Evolutionary conservation across 768 basidiomycete genomes (phyloP).

Genomic region (Hygrocybe punicea): DNA sequence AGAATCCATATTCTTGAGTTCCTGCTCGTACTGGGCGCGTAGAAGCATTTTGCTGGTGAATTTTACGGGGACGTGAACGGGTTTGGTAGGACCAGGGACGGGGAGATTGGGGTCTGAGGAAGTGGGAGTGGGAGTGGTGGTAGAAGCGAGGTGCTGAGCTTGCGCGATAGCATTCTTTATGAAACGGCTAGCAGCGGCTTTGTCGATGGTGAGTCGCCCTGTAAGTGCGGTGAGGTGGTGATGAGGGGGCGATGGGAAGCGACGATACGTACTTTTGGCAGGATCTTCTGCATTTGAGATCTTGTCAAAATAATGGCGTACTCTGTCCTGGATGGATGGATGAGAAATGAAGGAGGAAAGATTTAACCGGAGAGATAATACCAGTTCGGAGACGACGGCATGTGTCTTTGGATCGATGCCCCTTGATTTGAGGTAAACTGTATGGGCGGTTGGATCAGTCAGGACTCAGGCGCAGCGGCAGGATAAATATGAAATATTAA

Average conservation of each 20-base stretch:
- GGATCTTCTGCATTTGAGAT: constrained; percentile 72
- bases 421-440: constrained; percentile 78
- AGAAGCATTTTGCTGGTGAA: constrained; percentile 73
- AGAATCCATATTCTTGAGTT: constrained; percentile 50
- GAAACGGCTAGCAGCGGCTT: constrained; percentile 74
- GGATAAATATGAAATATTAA: too few relatives aligned
- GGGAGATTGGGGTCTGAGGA: constrained; percentile 1
- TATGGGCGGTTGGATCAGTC: neutral
- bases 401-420: constrained; percentile 80
- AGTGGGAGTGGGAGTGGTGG: constrained; percentile 20
- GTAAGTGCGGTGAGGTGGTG: constrained; percentile 5
- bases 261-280: constrained; percentile 44
- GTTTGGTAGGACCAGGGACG: constrained; percentile 29
- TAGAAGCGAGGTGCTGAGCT: constrained; percentile 41
- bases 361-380: constrained; percentile 20
- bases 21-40: constrained; percentile 59
- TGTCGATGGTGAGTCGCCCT: constrained; percentile 61
- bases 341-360: neutral
- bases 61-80: constrained; percentile 53
- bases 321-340: constrained; percentile 52
- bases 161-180: constrained; percentile 80
- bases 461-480: too few relatives aligned
- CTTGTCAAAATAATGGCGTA: constrained; percentile 80
- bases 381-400: constrained; percentile 70
- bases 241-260: neutral